Evolutionary conservation across 2,329 filamentous ascomycete species (phyloP), one percentile per base, ranked within the genome.

Genomic region (Dendryphion nanum): DNA sequence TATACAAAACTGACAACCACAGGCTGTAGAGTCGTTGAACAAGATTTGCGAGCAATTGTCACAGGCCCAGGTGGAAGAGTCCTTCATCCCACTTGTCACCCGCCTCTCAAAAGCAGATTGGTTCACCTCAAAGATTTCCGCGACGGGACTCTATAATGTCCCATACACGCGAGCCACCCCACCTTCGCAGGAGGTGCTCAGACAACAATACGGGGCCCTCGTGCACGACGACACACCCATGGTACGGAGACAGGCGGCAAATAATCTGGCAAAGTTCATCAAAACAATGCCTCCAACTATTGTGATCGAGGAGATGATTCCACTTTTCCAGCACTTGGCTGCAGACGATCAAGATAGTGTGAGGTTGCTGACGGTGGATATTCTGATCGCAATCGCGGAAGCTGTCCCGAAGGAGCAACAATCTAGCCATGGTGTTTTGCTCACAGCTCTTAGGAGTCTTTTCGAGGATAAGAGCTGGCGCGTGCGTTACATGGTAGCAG

Each of bases 381-480:
- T 97, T 48, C 79, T 98, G 53, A 95, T 97, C 60, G 86, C 91
- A 26, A 94, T 98, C 59, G 91, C 93, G 45, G 93, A 98, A 70
- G 89, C 91, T 42, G 90, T 98, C 19, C 93, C 93, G 44, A 97
- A 97, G 72, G 93, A 97, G 69, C 90, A 98, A 67, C 93, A 98
- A 70, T 85, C 89, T 31, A 96, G 90, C 70, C 91, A 97, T 61
- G 93, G 91, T 37, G 89, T 97, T 40, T 74, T 98, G 41, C 76
- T 98, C 59, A 91, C 88, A 35, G 89, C 91, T 31, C 73, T 98
- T 60, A 85, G 93, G 57, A 95, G 82, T 71, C 71, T 98, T 61
- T 97, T 98, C 71, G 93, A 96, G 61, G 93, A 98, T 68, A 98
- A 97, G 81, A 97, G 93, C 73, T 98, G 93, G 93, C 83, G 93